These are phyloP conservation scores for Trichophyton schoenleinii DNA, from an alignment of 2,329 filamentous ascomycete species.

Conservation along the genomic window DNA sequence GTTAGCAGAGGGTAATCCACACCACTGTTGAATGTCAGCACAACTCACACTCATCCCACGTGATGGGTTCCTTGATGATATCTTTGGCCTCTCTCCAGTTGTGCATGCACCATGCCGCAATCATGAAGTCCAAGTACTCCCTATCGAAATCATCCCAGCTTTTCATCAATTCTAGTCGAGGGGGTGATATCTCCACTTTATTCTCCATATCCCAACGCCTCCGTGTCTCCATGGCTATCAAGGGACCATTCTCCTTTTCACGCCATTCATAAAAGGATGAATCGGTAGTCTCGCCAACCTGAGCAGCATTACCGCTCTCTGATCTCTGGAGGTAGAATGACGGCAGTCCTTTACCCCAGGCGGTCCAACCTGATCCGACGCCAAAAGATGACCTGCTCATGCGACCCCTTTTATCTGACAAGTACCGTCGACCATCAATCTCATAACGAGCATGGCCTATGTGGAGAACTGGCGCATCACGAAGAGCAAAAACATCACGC, in stretches of 20 bases:
- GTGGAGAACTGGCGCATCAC: constrained; percentile 6
- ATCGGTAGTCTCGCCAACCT: background rate
- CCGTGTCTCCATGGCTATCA: constrained; percentile 12
- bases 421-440: constrained; percentile 11
- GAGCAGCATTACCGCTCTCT: background rate
- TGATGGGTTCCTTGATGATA: constrained; percentile 13
- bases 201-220: constrained; percentile 13
- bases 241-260: constrained; percentile 5
- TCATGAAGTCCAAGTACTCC: constrained; percentile 12
- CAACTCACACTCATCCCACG: constrained; percentile 13
- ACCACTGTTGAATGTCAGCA: background rate
- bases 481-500: constrained; percentile 12
- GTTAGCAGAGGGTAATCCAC: background rate
- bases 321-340: constrained; percentile 8
- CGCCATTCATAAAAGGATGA: constrained; percentile 13
- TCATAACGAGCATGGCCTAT: constrained; percentile 8
- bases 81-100: constrained; percentile 16
- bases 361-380: constrained; percentile 11
- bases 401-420: constrained; percentile 10
- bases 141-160: constrained; percentile 8
- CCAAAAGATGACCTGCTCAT: constrained; percentile 11
- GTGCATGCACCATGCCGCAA: constrained; percentile 14
- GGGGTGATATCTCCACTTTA: constrained; percentile 9
- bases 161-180: constrained; percentile 11
- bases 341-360: constrained; percentile 9